Evolutionary conservation across 495 filamentous ascomycete species (phyloP).

Genomic region (Articulospora tetracladia): DNA sequence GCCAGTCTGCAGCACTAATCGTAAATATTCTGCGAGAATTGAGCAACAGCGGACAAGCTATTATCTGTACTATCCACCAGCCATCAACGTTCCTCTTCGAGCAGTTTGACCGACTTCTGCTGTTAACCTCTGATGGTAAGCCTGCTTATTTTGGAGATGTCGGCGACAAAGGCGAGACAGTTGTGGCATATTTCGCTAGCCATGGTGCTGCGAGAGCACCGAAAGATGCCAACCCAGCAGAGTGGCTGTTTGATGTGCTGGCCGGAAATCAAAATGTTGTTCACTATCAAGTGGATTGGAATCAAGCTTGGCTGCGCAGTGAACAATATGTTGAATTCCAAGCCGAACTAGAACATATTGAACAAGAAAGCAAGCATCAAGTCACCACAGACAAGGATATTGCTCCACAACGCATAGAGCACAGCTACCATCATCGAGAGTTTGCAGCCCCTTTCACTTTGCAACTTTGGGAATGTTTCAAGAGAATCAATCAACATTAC

Average conservation of each 20-base stretch:
- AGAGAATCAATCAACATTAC: conserved; percentile 80
- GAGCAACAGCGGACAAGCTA: conserved; percentile 77
- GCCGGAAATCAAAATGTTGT: conserved; percentile 85
- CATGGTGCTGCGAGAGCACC: conserved; percentile 72
- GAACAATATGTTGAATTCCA: conserved; percentile 36
- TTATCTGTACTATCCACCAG: conserved; percentile 93
- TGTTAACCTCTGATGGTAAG: conserved; percentile 63
- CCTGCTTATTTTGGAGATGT: conserved; percentile 83
- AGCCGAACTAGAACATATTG: background rate
- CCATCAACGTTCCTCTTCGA: conserved; percentile 88
- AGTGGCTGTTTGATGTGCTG: conserved; percentile 93
- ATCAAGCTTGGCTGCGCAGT: conserved; percentile 68
- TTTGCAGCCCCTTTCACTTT: conserved; percentile 50
- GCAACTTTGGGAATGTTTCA: conserved; percentile 50
- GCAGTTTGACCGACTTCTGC: conserved; percentile 78
- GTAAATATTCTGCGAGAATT: conserved; percentile 74
- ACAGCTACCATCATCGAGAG: conserved; percentile 27
- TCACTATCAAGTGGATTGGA: conserved; percentile 73
- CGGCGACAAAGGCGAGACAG: conserved; percentile 57
- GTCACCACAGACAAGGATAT: no score
- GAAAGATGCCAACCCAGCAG: conserved; percentile 75
- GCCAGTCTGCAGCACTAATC: conserved; percentile 84
- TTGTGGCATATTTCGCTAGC: conserved; percentile 66
- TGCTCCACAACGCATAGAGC: no score
- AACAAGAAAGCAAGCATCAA: conserved; percentile 44